These are phyloP conservation scores for Chlamydomonas sp. DNA, from an alignment of 139 green algal species.

Conservation along the genomic window DNA sequence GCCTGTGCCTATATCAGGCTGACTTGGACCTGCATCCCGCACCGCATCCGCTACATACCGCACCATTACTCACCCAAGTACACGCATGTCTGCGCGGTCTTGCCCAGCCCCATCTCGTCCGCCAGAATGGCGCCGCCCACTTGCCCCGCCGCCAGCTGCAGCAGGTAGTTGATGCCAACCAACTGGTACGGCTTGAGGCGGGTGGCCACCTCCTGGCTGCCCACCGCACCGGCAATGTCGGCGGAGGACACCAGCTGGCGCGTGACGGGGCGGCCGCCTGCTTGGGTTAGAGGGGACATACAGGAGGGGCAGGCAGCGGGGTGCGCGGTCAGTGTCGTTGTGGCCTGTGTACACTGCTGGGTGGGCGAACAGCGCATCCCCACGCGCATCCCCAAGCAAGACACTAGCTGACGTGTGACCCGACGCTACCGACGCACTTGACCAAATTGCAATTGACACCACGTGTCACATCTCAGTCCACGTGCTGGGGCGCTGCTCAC, in stretches of 20 bases:
- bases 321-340: neutral
- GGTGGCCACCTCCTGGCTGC: constrained; percentile 50
- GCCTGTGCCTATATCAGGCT: constrained; percentile 32
- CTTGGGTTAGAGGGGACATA: neutral
- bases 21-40: too few relatives aligned
- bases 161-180: constrained; percentile 94
- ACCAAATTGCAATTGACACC: too few relatives aligned
- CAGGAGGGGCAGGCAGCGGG: too few relatives aligned
- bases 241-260: constrained; percentile 2
- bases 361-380: too few relatives aligned
- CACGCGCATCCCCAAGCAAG: too few relatives aligned
- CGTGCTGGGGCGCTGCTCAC: too few relatives aligned
- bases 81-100: constrained; percentile 90
- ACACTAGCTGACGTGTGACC: too few relatives aligned
- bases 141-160: constrained; percentile 70
- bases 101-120: constrained; percentile 93
- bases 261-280: too few relatives aligned
- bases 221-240: constrained; percentile 13
- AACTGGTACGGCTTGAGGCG: constrained; percentile 93
- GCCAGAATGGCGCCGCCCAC: constrained; percentile 85
- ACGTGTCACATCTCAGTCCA: too few relatives aligned
- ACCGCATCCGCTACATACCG: too few relatives aligned
- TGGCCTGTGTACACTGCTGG: too few relatives aligned
- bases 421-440: too few relatives aligned
- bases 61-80: constrained; percentile 79